A percentile compares a stretch with the other conserved stretches of the same genome.
These are phyloP conservation scores for Venturia aucupariae DNA, from an alignment of 2,329 filamentous ascomycete species.

Conservation along the genomic window DNA sequence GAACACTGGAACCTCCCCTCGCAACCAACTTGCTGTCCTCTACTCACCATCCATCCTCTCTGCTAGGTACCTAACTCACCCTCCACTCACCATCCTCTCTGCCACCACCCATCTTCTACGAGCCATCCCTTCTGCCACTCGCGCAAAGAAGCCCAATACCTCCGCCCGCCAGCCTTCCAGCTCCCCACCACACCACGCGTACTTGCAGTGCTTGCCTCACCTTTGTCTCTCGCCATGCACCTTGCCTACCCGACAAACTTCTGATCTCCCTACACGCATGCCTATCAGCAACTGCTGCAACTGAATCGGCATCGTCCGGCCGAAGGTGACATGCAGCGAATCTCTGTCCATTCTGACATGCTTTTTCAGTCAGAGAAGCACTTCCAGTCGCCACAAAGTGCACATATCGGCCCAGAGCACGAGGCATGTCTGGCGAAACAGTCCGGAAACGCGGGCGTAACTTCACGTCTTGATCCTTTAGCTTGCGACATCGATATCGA, in stretches of 20 bases:
- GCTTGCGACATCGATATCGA: background rate
- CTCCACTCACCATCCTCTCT: no score
- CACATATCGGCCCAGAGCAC: background rate
- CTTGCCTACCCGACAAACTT: background rate
- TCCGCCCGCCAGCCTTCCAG: background rate
- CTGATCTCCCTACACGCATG: slow-evolving; percentile 1
- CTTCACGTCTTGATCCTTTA: background rate
- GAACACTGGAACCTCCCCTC: no score
- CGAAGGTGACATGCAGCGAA: background rate
- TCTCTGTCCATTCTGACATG: background rate
- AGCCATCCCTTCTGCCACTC: background rate
- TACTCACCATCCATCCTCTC: no score
- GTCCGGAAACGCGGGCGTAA: background rate
- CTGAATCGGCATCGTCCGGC: background rate
- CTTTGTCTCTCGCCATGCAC: background rate
- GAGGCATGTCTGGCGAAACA: background rate
- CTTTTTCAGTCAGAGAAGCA: background rate
- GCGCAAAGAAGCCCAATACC: background rate
- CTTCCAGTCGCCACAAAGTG: background rate
- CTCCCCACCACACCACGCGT: background rate
- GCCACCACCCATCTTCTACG: no score
- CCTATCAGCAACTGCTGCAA: background rate
- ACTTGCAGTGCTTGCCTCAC: background rate
- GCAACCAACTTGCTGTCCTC: no score
- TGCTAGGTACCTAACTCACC: no score